Conservation (phyloP, 768 basidiomycete genomes). For the Psilocybe cubensis region DNA sequence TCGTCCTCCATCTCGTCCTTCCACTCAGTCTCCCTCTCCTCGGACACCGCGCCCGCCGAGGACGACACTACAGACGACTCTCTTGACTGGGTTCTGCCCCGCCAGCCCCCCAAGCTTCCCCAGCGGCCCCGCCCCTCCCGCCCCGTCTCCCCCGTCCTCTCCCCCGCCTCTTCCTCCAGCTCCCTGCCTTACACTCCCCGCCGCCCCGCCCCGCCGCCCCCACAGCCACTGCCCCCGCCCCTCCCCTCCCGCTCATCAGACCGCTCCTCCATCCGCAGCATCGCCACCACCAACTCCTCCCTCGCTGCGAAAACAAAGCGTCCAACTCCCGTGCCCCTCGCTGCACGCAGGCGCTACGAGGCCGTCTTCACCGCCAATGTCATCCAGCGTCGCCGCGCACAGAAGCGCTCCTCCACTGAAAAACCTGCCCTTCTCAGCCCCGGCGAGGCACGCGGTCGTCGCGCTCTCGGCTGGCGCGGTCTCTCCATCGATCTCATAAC, state of each 20-base stretch:
- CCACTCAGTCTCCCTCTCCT: conserved; percentile 82
- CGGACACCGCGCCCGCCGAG: conserved; percentile 57
- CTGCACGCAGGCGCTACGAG: conserved; percentile 70
- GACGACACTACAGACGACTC: too few species aligned
- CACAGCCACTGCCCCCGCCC: conserved; percentile 49
- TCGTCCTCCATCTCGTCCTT: conserved; percentile 82
- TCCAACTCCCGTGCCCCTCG: conserved; percentile 68
- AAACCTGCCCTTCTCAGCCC: conserved; percentile 38
- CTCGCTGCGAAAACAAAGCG: conserved; percentile 41
- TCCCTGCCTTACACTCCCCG: conserved; percentile 43
- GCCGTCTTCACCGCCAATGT: conserved; percentile 66
- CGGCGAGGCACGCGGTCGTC: conserved; percentile 46
- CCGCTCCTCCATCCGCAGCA: conserved; percentile 65
- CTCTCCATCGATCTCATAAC: conserved; percentile 63
- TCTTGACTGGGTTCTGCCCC: conserved; percentile 56
- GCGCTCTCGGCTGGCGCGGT: conserved; percentile 69
- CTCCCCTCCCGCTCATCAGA: conserved; percentile 58
- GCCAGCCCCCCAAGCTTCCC: conserved; percentile 51
- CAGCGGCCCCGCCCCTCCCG: conserved; percentile 43
- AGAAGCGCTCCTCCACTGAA: conserved; percentile 30
- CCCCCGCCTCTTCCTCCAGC: conserved; percentile 35
- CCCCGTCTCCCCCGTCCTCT: conserved; percentile 33
- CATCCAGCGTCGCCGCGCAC: conserved; percentile 47
- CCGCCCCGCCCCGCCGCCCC: conserved; percentile 43
- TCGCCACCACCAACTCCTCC: conserved; percentile 35